Evolutionary conservation across 192 early-diverging fungal species (phyloP), one percentile per base, ranked within the genome.

Genomic region (Paraglomus brasilianum): DNA sequence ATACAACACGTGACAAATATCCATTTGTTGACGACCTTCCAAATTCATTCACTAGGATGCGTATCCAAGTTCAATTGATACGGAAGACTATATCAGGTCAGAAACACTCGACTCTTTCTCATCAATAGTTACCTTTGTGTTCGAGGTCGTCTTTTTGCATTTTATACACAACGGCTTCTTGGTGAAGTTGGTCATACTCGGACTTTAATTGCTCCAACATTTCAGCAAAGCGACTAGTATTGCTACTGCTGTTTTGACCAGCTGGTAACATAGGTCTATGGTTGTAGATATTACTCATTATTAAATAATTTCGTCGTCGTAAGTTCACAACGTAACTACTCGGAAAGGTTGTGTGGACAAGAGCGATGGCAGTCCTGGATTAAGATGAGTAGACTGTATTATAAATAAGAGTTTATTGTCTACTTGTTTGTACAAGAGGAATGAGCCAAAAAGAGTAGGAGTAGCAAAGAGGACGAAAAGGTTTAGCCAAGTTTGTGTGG

Each of bases 71-170:
- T 42, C n/a, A 30, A 43, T 47, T 14, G 44, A 24, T 0, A 22
- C 19, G 10, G 5, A 56, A 50, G 49, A 40, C 21, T 19, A 44
- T 51, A 38, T 38, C 22, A 68, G 38, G 8, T 19, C 36, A 24
- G 52, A 55, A 21, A 47, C n/a, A 8, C 24, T 22, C 5, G 21
- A 44, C 53, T 44, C 36, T 38, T 44, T 21, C 48, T 40, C 13
- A 36, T 38, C 11, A 17, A 73, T 41, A 76, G 85, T 72, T 88
- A 94, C 93, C 80, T 79, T 93, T 89, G 68, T 91, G 86, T 76
- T 95, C 95, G 73, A 88, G 84, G 52, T 97, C 95, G 73, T 95
- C 93, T 51, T 89, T 83, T 72, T 93, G 90, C 17, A 83, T 78
- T 75, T 91, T 90, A 79, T 75, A 84, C 21, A 85, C 77, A 19